Conservation (phyloP, 2,329 filamentous ascomycete genomes). For the Stagonosporopsis tanaceti region DNA sequence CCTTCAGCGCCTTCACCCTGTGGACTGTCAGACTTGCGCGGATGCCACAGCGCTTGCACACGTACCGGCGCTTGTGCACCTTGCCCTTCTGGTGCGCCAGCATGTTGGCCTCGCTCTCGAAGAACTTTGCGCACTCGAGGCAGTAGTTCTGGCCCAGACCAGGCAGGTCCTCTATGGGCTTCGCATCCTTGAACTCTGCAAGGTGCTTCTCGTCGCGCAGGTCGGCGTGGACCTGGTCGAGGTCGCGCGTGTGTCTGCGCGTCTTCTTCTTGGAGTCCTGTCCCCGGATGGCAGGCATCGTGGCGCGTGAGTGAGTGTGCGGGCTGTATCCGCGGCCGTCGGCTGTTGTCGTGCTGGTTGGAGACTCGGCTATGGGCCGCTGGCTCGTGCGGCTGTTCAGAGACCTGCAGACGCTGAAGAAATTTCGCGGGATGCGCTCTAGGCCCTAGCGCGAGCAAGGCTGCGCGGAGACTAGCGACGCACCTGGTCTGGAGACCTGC, state of each 20-base stretch:
- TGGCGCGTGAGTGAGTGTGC: slow-evolving; percentile 17
- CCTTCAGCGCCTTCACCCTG: slow-evolving; percentile 81
- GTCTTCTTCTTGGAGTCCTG: slow-evolving; percentile 60
- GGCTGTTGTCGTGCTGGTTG: slow-evolving; percentile 33
- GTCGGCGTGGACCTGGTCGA: slow-evolving; percentile 92
- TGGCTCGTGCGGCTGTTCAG: slow-evolving; percentile 31
- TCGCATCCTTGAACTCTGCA: slow-evolving; percentile 76
- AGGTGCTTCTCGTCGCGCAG: slow-evolving; percentile 81
- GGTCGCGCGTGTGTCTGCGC: slow-evolving; percentile 69
- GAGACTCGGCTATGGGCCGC: slow-evolving; percentile 34
- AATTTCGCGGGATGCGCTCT: slow-evolving; percentile 23
- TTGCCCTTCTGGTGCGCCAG: slow-evolving; percentile 82
- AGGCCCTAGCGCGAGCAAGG: slow-evolving; percentile 23
- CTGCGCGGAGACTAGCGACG: slow-evolving; percentile 19
- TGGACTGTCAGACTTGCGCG: slow-evolving; percentile 18
- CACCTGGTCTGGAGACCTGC: slow-evolving; percentile 36
- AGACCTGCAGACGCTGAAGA: slow-evolving; percentile 27
- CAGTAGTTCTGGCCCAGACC: slow-evolving; percentile 88
- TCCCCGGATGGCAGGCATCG: slow-evolving; percentile 61
- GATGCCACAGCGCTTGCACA: background rate
- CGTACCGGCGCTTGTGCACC: slow-evolving; percentile 87
- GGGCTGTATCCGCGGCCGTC: slow-evolving; percentile 38
- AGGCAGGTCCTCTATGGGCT: slow-evolving; percentile 85
- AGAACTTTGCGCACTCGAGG: slow-evolving; percentile 94
- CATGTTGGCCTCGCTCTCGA: slow-evolving; percentile 82